Evolutionary conservation across 106 monocot species (phyloP), one percentile per base, ranked within the genome.

Genomic region (Amphibolis antarctica): DNA sequence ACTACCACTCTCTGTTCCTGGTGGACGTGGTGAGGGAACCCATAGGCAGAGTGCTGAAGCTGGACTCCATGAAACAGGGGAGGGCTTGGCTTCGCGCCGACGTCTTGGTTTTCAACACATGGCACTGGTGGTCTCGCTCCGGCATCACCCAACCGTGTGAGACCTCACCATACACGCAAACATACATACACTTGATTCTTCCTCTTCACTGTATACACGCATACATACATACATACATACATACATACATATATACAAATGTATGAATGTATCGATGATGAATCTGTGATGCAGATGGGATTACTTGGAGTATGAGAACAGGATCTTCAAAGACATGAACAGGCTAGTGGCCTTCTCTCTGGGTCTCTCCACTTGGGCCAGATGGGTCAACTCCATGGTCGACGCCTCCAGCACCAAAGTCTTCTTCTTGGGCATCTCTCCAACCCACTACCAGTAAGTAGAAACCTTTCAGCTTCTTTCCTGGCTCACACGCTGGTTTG

Each of bases 381-480:
- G 65, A 31, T 92, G 92, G 92, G 75, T 92, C 13, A 80, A 92
- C 44, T 13, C 79, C 42, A 78, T 80, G 52, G 62, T 92, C 21
- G 51, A 87, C 56, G 61, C 84, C 1, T 54, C 69, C 9, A 66
- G 10, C 7, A 87, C 87, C 23, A 87, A 69, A 66, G 84, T 92
- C 61, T 92, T 84, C 81, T 92, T 87, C 69, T 84, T 84, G 54
- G 92, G 87, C 12, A 84, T 92, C 60, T 92, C 92, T 59, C 92
- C 92, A 12, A 78, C 70, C 2, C 92, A 92, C 55, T 87, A 92
- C 66, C 24, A 59, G 92, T 87, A 76, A 77, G 77, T 10, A 54
- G 42, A 14, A 1, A 21, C 13, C 23, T 12, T 12, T 25, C 12
- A 10, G 12, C 21, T 45, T 27, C 11, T 3, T 59, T 53, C n/a